Evolutionary conservation across 495 filamentous ascomycete species (phyloP).

Genomic region (Emericellopsis terricola): DNA sequence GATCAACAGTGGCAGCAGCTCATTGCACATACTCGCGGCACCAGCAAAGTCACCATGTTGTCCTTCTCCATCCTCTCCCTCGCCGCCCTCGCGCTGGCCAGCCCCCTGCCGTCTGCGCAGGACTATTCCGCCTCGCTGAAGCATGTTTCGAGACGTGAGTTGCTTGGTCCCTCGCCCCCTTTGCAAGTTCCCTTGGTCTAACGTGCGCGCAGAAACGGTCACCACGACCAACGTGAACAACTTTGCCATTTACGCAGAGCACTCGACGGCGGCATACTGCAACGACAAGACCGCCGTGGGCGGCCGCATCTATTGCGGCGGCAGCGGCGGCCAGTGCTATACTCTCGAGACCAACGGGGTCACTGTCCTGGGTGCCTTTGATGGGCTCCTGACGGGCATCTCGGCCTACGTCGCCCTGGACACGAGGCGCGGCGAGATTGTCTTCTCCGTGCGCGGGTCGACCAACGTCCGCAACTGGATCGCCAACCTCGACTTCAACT

Average conservation of each 20-base stretch:
- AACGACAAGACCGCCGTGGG: conserved; percentile 29
- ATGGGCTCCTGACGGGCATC: conserved; percentile 29
- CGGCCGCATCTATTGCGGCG: conserved; percentile 36
- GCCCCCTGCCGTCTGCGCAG: not conserved
- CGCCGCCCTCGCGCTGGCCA: not conserved
- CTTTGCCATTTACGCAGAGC: conserved; percentile 49
- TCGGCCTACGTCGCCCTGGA: conserved; percentile 57
- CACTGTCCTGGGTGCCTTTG: conserved; percentile 18
- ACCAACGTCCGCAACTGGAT: conserved; percentile 47
- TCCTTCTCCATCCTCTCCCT: not conserved
- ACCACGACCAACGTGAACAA: conserved; percentile 20
- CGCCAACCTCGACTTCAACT: conserved; percentile 27
- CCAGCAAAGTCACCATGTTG: conserved; percentile 11
- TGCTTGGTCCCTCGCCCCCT: not conserved
- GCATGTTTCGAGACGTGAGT: not conserved
- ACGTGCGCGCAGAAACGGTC: not conserved
- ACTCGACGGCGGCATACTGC: conserved; percentile 54
- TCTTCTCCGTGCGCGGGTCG: conserved; percentile 54
- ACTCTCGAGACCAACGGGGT: conserved; percentile 35
- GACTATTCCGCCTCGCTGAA: not conserved
- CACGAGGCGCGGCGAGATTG: conserved; percentile 37
- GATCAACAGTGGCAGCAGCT: too few relatives aligned
- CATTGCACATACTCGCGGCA: too few relatives aligned
- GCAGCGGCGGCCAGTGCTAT: conserved; percentile 41
- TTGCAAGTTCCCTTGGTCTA: too few relatives aligned